phyloP scores from a whole-genome alignment of 2,329 filamentous ascomycete species.

The Coniochaeta prunicola region DNA sequence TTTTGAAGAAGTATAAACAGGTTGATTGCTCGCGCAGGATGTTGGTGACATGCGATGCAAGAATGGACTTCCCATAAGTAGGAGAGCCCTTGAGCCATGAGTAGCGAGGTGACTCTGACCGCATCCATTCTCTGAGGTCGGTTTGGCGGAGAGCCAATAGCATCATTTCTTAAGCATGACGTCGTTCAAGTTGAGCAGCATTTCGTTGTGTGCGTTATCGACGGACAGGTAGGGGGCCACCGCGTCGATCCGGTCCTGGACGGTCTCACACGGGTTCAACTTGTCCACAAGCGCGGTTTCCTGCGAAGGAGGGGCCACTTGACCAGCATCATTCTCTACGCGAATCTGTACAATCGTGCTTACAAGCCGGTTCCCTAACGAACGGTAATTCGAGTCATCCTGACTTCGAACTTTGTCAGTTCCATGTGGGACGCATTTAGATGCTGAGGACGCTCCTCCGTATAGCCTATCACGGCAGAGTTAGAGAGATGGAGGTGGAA shows the following conservation, averaged over 20 bases:
- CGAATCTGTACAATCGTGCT: neutral
- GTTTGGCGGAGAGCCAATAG: neutral
- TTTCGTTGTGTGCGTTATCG: neutral
- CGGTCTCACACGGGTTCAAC: neutral
- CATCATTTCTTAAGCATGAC: neutral
- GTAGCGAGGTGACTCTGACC: neutral
- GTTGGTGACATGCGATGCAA: neutral
- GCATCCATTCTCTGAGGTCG: neutral
- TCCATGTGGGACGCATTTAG: neutral
- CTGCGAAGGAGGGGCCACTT: neutral
- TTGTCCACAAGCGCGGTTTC: neutral
- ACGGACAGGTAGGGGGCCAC: neutral
- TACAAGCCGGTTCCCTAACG: neutral
- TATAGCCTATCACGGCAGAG: neutral
- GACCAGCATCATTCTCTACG: neutral
- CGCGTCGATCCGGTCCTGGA: neutral
- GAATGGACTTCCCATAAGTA: neutral
- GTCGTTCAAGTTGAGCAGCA: neutral
- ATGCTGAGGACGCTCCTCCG: neutral
- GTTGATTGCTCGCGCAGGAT: neutral
- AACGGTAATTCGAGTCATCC: neutral
- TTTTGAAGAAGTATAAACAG: neutral
- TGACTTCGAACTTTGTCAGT: neutral
- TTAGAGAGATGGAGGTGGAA: neutral
- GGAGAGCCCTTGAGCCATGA: neutral